These are phyloP conservation scores for Ophiosphaerella narmari DNA, from an alignment of 2,329 filamentous ascomycete genomes.

Conservation along the genomic window DNA sequence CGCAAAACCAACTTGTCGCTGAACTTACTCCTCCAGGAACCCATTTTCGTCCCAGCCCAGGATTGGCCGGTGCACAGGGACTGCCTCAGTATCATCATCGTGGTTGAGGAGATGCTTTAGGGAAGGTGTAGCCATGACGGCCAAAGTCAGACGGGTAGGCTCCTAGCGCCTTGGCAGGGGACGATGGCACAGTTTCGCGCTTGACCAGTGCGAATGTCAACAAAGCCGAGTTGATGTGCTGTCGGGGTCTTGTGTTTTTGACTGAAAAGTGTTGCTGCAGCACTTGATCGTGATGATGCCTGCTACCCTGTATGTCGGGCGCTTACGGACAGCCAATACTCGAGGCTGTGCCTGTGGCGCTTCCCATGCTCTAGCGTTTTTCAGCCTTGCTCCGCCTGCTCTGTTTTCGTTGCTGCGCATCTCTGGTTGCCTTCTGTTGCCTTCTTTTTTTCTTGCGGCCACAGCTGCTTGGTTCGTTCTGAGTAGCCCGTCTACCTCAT, in stretches of 20 bases:
- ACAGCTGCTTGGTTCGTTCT: not conserved
- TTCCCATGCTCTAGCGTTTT: not conserved
- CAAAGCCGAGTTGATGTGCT: too few relatives aligned
- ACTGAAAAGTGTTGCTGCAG: not conserved
- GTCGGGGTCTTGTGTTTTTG: too few relatives aligned
- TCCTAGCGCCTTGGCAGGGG: slow-evolving; percentile 15
- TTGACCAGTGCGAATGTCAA: too few relatives aligned
- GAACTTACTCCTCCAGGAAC: slow-evolving; percentile 14
- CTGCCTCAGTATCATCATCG: slow-evolving; percentile 10
- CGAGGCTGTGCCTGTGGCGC: slow-evolving; percentile 6
- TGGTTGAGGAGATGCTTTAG: slow-evolving; percentile 32
- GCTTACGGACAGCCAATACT: not conserved
- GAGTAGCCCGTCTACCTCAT: too few relatives aligned
- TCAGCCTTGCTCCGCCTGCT: slow-evolving; percentile 19
- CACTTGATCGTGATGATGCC: not conserved
- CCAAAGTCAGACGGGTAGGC: not conserved
- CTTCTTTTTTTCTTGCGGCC: not conserved
- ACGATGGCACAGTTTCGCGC: too few relatives aligned
- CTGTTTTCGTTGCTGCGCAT: slow-evolving; percentile 3
- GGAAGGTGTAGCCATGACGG: slow-evolving; percentile 12
- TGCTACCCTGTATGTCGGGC: slow-evolving; percentile 2
- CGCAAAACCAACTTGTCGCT: too few relatives aligned
- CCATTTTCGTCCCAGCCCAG: slow-evolving; percentile 13
- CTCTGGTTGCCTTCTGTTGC: not conserved
- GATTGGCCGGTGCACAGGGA: slow-evolving; percentile 2